Evolutionary conservation across 2,329 filamentous ascomycete species (phyloP), one percentile per base, ranked within the genome.

Genomic region (Diaporthe sp.): DNA sequence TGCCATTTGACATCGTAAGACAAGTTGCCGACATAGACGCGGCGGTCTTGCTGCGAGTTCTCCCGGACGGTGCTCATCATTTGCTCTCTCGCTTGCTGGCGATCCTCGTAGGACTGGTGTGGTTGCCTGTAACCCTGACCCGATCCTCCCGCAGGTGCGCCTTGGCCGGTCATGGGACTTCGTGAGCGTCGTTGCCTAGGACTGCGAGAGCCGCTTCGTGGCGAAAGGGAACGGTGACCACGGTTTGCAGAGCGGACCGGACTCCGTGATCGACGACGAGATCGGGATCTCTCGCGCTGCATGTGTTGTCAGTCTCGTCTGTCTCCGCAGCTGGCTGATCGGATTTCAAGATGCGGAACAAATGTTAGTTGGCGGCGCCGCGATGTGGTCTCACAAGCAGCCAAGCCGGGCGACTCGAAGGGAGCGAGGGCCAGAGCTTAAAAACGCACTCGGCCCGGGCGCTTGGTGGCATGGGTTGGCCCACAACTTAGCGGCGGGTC

Each of bases 1-100:
- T 98, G 96, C 97, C 97, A 99, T 90, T 99, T 99, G 85, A 99
- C 97, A 90, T 99, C 97, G 89, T 99, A 99, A 68, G 96, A 97
- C 81, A 99, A 91, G 85, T 99, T 99, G 86, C 97, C 97, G 85
- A 99, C 97, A 85, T 99, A 99, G 91, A 99, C 97, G 80, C 97
- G 96, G 83, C 97, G 96, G 90, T 99, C 97, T 87, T 99, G 97
- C 85, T 98, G 97, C 77, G 97, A 98, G 61, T 94, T 94, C 83
- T 98, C 97, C 83, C 95, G 93, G 81, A 98, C 93, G 84, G 92
- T 95, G 86, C 92, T 94, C 95, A 98, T 97, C 95, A 98, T 98
- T 85, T 95, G 93, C 86, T 98, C 95, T 86, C 97, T 96, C 82
- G 94, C 94, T 78, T 90, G 92, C 78, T 91, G 88, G 82, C 95